Conservation (phyloP, 2,329 filamentous ascomycete genomes). For the Talaromyces sp. region DNA sequence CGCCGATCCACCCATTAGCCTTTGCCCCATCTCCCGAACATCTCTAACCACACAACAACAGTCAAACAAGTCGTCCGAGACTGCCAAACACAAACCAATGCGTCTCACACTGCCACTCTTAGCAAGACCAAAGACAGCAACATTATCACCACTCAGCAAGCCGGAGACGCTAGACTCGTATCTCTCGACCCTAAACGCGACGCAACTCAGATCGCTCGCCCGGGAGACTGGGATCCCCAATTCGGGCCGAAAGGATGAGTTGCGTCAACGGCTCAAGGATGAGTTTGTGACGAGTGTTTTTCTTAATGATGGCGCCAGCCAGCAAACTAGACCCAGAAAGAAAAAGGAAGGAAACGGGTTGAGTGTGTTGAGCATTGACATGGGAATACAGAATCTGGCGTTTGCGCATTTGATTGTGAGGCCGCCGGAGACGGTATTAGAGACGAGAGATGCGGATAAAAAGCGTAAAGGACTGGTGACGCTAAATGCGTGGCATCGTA, state of each 20-base stretch:
- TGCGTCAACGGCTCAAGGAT: slow-evolving; percentile 50
- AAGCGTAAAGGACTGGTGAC: slow-evolving; percentile 19
- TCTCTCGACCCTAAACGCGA: slow-evolving; percentile 47
- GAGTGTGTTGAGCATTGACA: slow-evolving; percentile 73
- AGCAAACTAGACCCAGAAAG: background rate
- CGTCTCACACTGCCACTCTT: background rate
- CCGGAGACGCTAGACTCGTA: background rate
- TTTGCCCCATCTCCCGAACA: background rate
- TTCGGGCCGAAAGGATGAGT: slow-evolving; percentile 57
- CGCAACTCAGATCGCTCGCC: slow-evolving; percentile 58
- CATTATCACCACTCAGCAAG: background rate
- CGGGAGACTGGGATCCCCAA: slow-evolving; percentile 58
- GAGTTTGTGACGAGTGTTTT: slow-evolving; percentile 21
- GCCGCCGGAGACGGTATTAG: background rate
- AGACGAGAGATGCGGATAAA: slow-evolving; percentile 20
- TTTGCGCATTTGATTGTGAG: slow-evolving; percentile 59
- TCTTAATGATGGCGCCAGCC: slow-evolving; percentile 11
- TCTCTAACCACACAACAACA: background rate
- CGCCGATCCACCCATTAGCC: background rate
- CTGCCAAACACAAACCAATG: background rate
- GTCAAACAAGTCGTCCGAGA: background rate
- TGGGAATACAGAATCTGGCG: slow-evolving; percentile 79
- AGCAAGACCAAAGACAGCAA: background rate
- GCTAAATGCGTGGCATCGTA: slow-evolving; percentile 43
- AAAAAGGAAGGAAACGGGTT: slow-evolving; percentile 19